Conservation (phyloP, 2,329 filamentous ascomycete species). For the Macrophomina tecta region DNA sequence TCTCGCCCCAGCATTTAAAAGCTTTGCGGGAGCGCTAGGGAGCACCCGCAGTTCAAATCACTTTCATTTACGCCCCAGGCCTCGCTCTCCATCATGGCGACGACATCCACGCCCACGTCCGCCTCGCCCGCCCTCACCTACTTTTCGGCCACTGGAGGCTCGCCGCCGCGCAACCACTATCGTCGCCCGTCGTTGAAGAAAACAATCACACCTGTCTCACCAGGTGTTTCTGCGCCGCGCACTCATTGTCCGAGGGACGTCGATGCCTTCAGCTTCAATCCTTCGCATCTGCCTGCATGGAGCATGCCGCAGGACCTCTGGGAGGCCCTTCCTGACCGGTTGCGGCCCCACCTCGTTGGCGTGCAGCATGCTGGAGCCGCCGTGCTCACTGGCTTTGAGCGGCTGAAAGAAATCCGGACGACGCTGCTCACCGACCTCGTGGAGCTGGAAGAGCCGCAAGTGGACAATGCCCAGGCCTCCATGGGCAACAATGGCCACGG, state of each 20-base stretch:
- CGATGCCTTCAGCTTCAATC: conserved; percentile 46
- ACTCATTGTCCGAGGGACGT: conserved; percentile 42
- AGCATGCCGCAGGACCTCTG: conserved; percentile 46
- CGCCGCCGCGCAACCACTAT: conserved; percentile 18
- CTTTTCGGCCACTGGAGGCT: conserved; percentile 17
- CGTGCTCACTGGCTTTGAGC: conserved; percentile 49
- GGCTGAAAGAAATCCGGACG: conserved; percentile 41
- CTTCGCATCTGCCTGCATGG: conserved; percentile 47
- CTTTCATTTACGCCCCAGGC: conserved; percentile 8
- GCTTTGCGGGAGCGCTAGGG: conserved; percentile 22
- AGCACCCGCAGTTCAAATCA: conserved; percentile 13
- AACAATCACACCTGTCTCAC: conserved; percentile 13
- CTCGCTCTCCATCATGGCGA: conserved; percentile 12
- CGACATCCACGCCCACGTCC: background rate
- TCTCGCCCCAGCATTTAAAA: conserved; percentile 10
- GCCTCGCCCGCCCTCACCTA: conserved; percentile 11
- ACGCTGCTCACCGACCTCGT: conserved; percentile 17
- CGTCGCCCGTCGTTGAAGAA: conserved; percentile 24
- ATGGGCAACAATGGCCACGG: background rate
- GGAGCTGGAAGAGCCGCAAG: conserved; percentile 17
- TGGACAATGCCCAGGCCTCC: background rate
- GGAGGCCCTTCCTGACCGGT: conserved; percentile 42
- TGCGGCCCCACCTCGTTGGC: conserved; percentile 42
- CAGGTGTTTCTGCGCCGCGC: conserved; percentile 34
- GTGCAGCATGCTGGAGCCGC: conserved; percentile 54